Evolutionary conservation across 306 rosid species (phyloP).

Genomic region (Albizia julibrissin): DNA sequence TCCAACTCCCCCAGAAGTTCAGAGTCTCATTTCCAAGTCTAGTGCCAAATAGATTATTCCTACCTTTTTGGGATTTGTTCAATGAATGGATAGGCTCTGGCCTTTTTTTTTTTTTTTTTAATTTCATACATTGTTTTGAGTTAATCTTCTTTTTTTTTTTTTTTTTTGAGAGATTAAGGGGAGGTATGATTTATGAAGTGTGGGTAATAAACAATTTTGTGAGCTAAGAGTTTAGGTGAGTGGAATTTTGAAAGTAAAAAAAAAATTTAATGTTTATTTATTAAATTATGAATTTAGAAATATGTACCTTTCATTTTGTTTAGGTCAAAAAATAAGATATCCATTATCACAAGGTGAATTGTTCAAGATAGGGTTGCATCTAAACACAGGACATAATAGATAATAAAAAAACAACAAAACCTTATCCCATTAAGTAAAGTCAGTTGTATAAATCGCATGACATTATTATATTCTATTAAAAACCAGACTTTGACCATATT

Average conservation of each 20-base stretch:
- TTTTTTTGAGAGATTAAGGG: neutral
- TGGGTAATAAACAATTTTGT: neutral
- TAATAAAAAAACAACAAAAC: too few species aligned
- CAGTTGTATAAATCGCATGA: too few species aligned
- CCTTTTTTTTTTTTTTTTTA: neutral
- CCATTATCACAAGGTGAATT: neutral
- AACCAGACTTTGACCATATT: too few species aligned
- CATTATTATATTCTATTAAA: too few species aligned
- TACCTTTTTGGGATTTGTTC: neutral
- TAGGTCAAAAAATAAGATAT: neutral
- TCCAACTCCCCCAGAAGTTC: conserved; percentile 49
- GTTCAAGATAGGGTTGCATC: neutral
- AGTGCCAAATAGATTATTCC: conserved; percentile 29
- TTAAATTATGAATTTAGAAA: neutral
- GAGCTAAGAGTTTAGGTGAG: neutral
- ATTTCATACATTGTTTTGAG: neutral
- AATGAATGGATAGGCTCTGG: neutral
- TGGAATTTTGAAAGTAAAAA: neutral
- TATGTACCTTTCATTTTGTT: neutral
- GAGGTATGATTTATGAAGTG: neutral
- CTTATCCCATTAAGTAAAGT: too few species aligned
- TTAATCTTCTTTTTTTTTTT: neutral
- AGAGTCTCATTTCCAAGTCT: conserved; percentile 40
- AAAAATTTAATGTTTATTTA: neutral
- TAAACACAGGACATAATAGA: neutral